These are phyloP conservation scores for Cutaneotrichosporon cyanovorans DNA, from an alignment of 1,284 basidiomycete genomes.

Conservation along the genomic window DNA sequence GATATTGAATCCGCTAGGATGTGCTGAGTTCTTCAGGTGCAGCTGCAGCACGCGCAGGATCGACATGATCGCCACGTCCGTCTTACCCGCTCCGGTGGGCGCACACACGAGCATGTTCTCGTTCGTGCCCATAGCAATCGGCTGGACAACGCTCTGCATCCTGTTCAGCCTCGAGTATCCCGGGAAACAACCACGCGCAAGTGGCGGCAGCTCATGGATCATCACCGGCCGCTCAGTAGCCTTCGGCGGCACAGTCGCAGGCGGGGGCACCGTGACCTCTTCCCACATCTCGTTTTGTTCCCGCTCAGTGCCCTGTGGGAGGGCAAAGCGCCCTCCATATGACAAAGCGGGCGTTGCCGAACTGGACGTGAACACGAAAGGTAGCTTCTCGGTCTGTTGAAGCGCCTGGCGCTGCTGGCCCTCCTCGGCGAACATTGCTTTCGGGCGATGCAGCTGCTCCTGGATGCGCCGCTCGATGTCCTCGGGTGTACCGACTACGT, in stretches of 20 bases:
- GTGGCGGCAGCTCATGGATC: slow-evolving; percentile 65
- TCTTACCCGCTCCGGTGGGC: slow-evolving; percentile 99
- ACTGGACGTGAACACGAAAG: slow-evolving; percentile 80
- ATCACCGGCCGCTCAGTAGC: slow-evolving; percentile 64
- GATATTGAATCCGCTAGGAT: slow-evolving; percentile 51
- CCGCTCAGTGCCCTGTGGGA: slow-evolving; percentile 77
- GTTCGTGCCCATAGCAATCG: slow-evolving; percentile 85
- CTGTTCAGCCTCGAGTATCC: slow-evolving; percentile 84
- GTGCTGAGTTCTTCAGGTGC: slow-evolving; percentile 48
- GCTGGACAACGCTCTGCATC: slow-evolving; percentile 91
- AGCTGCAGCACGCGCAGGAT: slow-evolving; percentile 82
- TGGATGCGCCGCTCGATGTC: slow-evolving; percentile 31
- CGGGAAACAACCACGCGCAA: slow-evolving; percentile 84
- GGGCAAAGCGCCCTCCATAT: slow-evolving; percentile 64
- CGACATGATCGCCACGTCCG: slow-evolving; percentile 92
- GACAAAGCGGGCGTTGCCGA: slow-evolving; percentile 56
- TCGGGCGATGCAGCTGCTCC: slow-evolving; percentile 33
- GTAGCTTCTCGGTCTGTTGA: slow-evolving; percentile 56
- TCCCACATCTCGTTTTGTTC: slow-evolving; percentile 48
- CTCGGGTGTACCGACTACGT: slow-evolving; percentile 33
- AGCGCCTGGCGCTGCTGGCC: slow-evolving; percentile 47
- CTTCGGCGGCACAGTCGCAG: slow-evolving; percentile 68
- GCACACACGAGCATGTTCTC: slow-evolving; percentile 97
- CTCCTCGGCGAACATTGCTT: slow-evolving; percentile 34
- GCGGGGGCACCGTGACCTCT: slow-evolving; percentile 85